A percentile compares a stretch with the other conserved stretches of the same genome.
phyloP scores from a whole-genome alignment of 2,329 filamentous ascomycete genomes.

The Didymella arachidicola region DNA sequence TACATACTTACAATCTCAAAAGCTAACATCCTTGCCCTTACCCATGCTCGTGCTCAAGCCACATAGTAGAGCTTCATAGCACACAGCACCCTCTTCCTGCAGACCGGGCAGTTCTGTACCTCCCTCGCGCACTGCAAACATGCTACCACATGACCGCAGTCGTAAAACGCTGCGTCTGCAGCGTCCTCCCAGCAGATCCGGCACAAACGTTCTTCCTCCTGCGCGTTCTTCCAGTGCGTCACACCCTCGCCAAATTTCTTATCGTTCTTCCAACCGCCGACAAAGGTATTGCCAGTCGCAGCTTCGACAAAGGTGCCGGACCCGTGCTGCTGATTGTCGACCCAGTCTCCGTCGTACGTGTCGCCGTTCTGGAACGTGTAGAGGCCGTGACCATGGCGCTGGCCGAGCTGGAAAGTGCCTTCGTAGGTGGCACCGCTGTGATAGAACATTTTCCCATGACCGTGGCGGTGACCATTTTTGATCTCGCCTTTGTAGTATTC shows the following conservation, averaged over 20 bases:
- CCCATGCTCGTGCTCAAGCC: slow-evolving; percentile 24
- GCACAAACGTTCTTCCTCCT: slow-evolving; percentile 66
- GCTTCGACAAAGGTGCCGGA: slow-evolving; percentile 65
- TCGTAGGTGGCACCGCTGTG: slow-evolving; percentile 64
- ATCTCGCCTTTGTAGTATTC: slow-evolving; percentile 64
- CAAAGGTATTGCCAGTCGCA: slow-evolving; percentile 66
- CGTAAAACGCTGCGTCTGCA: slow-evolving; percentile 67
- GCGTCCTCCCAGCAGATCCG: slow-evolving; percentile 69
- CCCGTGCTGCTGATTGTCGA: slow-evolving; percentile 70
- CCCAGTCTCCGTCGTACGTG: slow-evolving; percentile 65
- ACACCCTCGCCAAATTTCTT: slow-evolving; percentile 69
- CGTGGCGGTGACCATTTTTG: slow-evolving; percentile 60
- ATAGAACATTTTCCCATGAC: slow-evolving; percentile 62
- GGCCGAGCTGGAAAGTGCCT: slow-evolving; percentile 62
- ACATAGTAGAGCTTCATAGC: slow-evolving; percentile 65
- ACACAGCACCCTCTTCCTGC: slow-evolving; percentile 63
- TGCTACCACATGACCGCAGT: slow-evolving; percentile 69
- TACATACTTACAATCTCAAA: not conserved
- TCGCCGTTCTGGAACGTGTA: slow-evolving; percentile 71
- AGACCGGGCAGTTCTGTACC: slow-evolving; percentile 68
- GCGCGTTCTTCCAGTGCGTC: slow-evolving; percentile 67
- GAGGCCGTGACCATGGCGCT: slow-evolving; percentile 63
- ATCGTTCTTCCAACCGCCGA: slow-evolving; percentile 67
- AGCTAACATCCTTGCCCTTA: not conserved
- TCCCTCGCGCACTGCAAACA: slow-evolving; percentile 67